Percentiles rank a stretch among this genome's conserved stretches.
Evolutionary conservation across 192 early-diverging fungal genomes (phyloP).

Genomic region (Podochytrium sp.): DNA sequence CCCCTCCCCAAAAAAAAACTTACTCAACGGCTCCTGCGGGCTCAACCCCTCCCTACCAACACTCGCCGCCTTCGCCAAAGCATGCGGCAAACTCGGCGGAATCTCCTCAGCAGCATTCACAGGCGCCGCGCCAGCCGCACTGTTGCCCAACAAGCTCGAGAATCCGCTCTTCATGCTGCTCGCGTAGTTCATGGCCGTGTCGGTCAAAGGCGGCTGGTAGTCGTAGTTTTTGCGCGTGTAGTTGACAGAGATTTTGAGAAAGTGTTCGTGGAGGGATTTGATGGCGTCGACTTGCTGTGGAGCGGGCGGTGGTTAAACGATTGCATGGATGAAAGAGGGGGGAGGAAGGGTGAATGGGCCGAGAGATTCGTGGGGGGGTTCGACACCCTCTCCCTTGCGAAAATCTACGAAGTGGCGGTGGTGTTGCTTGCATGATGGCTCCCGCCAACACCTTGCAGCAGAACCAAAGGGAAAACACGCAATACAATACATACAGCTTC

Average conservation of each 20-base stretch:
- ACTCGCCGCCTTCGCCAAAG: conserved; percentile 20
- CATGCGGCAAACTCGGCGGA: conserved; percentile 15
- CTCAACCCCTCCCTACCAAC: not conserved
- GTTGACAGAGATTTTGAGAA: conserved; percentile 75
- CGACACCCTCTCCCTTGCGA: no score
- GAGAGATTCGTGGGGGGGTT: not conserved
- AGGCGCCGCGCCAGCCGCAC: not conserved
- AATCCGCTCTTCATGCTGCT: conserved; percentile 53
- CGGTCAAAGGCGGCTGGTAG: conserved; percentile 72
- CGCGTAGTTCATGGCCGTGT: conserved; percentile 75
- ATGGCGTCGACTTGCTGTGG: conserved; percentile 78
- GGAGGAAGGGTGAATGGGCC: conserved; percentile 5
- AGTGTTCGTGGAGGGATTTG: conserved; percentile 67
- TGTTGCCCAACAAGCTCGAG: not conserved
- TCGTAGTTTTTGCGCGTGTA: conserved; percentile 80
- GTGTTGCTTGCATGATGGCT: no score
- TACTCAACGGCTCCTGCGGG: conserved; percentile 1
- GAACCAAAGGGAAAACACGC: not conserved
- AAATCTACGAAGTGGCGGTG: no score
- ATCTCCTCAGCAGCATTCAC: conserved; percentile 3
- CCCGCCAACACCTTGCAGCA: no score
- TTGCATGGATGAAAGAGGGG: not conserved
- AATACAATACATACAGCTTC: conserved; percentile 68
- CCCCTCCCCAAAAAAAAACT: not conserved
- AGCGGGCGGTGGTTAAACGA: not conserved